Base-by-base conservation (phyloP, 139 green algal species). In the Pleodorina starrii region DNA sequence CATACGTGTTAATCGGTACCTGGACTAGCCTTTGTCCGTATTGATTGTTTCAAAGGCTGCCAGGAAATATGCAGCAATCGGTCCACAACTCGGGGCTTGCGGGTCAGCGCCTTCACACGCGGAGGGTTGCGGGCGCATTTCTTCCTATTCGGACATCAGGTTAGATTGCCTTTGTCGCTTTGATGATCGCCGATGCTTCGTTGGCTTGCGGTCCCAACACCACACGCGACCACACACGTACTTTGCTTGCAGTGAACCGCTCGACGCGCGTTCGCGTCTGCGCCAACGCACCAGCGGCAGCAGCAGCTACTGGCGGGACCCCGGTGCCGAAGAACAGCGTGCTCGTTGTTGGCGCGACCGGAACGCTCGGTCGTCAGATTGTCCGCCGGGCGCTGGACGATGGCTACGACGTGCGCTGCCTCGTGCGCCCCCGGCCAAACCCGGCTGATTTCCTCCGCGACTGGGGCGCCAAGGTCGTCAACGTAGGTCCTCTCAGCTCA, bases 381-480 rank as follows among this genome's bases (percentile, higher is more conserved):
- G 98, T 99, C 63, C 94, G 98, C 38, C 93, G 95, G 35, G 97
- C 97, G 0, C 93, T 99, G 68, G 98, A 99, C 78, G 98, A 99
- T 91, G 98, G 98, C 51, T 99, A 99, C 91, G 98, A 99, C 48
- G 97, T 99, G 16, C 95, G 98, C 43, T 99, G 97, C 94, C 95
- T 99, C 17, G 98, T 99, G 35, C 91, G 98, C 46, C 97, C 98
- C 10, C 93, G 87, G 7, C 60, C 74, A 1, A 98, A 95, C 63
- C 98, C 98, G 19, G 98, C 98, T 44, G 98, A 99, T 91, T 99
- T 99, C 90, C 93, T 99, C 66, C 93, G 98, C 17, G 98, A 99
- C 89, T 99, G 98, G 98, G 98, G 98, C 40, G 98, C 98, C 16
- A 98, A 95, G 51, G 84, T 89, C 5, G 84, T 89, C 48, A 89